These are phyloP conservation scores for Cornus suecica DNA, from an alignment of 148 eudicot species.

Conservation along the genomic window DNA sequence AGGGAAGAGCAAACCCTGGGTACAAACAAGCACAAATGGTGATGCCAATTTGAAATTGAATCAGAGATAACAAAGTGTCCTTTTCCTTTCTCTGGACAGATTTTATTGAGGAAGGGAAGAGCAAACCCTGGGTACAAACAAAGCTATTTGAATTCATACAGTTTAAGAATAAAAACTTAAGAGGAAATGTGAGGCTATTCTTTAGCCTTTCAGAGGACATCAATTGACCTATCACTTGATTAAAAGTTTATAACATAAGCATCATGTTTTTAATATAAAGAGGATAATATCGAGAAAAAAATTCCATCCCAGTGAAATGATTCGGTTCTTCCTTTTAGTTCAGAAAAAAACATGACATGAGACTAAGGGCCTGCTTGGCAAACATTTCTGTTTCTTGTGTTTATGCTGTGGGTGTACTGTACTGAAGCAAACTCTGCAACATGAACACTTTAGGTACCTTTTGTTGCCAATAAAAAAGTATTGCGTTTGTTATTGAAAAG, in stretches of 20 bases:
- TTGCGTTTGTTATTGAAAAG: too few species aligned
- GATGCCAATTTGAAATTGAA: neutral
- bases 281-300: neutral
- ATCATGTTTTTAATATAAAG: neutral
- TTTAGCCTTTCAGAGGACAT: neutral
- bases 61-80: neutral
- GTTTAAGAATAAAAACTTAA: neutral
- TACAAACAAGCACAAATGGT: neutral
- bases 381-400: too few species aligned
- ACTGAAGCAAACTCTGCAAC: too few species aligned
- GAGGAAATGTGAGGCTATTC: neutral
- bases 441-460: too few species aligned
- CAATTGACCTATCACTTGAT: neutral
- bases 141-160: neutral
- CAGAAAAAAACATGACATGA: too few species aligned
- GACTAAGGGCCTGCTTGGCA: too few species aligned
- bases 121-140: neutral
- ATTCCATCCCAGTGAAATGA: neutral
- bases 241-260: neutral
- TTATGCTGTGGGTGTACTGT: too few species aligned
- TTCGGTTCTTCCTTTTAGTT: neutral
- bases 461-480: too few species aligned
- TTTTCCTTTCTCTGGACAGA: neutral
- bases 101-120: neutral
- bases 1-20: neutral